Evolutionary conservation across 805 yeast species (phyloP).

Genomic region (Myxozyma kluyveri): DNA sequence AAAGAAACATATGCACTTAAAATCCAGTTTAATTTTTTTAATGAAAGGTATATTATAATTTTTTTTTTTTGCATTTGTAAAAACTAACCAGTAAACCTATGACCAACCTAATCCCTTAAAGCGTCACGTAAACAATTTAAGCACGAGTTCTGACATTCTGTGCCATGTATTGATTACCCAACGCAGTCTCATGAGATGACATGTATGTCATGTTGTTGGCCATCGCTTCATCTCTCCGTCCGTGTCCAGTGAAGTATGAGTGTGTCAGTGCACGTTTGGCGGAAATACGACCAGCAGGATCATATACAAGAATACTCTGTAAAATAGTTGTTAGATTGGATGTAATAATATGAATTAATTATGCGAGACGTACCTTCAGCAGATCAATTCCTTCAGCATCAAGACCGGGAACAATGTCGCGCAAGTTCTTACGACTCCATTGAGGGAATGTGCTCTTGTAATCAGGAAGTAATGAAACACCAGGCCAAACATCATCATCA

Average conservation of each 20-base stretch:
- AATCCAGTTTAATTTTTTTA: too few relatives aligned
- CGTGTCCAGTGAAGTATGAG: constrained; percentile 60
- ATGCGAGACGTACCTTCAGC: constrained; percentile 44
- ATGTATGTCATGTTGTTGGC: constrained; percentile 2
- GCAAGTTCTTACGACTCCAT: constrained; percentile 72
- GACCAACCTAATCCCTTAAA: background rate
- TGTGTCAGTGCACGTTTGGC: constrained; percentile 91
- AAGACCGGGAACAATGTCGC: constrained; percentile 69
- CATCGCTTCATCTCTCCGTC: constrained; percentile 3
- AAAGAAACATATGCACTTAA: background rate
- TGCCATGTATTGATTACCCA: constrained; percentile 8
- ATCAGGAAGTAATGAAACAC: constrained; percentile 85
- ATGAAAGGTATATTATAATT: too few relatives aligned
- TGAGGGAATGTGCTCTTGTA: constrained; percentile 91
- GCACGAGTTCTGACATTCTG: constrained; percentile 13
- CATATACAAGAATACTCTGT: constrained; percentile 70
- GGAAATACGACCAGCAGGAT: constrained; percentile 88
- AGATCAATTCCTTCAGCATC: constrained; percentile 83
- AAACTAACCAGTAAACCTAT: background rate
- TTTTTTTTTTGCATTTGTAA: too few relatives aligned
- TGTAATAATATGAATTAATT: background rate
- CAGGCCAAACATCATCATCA: constrained; percentile 91
- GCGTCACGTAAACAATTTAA: background rate
- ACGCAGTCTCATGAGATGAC: constrained; percentile 5
- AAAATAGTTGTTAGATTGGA: background rate